Percentiles rank a stretch among this genome's conserved stretches.
Evolutionary conservation across 805 yeast species (phyloP).

Genomic region (Yarrowia deformans): DNA sequence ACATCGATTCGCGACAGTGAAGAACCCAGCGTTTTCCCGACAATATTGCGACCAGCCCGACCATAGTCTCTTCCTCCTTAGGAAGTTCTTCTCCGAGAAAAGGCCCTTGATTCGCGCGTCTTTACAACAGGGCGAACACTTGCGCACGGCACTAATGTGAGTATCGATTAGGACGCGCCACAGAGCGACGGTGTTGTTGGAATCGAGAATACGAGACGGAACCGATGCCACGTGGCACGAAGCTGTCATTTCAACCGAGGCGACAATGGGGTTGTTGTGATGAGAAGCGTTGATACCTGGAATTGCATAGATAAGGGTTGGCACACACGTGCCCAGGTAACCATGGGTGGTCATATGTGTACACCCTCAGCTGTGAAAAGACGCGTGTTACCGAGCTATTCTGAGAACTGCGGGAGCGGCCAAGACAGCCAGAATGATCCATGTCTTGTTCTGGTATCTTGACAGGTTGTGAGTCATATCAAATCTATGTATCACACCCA

Average conservation of each 20-base stretch:
- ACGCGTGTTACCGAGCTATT: background rate
- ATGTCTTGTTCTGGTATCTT: background rate
- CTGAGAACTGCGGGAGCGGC: background rate
- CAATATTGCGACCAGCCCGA: background rate
- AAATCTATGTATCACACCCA: no score
- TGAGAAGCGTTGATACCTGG: background rate
- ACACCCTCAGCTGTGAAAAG: background rate
- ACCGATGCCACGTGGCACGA: no score
- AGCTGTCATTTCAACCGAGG: background rate
- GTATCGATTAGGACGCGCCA: background rate
- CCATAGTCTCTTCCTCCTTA: background rate
- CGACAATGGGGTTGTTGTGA: background rate
- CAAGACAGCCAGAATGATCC: background rate
- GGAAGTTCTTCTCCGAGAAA: background rate
- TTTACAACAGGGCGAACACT: background rate
- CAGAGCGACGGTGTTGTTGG: no score
- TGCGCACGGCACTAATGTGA: slow-evolving; percentile 19
- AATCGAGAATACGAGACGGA: no score
- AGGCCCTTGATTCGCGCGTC: background rate
- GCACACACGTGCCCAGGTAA: background rate
- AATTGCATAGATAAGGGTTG: background rate
- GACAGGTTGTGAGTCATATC: background rate
- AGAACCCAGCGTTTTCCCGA: background rate
- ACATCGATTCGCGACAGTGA: background rate
- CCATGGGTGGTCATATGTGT: background rate